phyloP scores from a whole-genome alignment of 75 land plant genomes.

The Chamaecyparis obtusa region DNA sequence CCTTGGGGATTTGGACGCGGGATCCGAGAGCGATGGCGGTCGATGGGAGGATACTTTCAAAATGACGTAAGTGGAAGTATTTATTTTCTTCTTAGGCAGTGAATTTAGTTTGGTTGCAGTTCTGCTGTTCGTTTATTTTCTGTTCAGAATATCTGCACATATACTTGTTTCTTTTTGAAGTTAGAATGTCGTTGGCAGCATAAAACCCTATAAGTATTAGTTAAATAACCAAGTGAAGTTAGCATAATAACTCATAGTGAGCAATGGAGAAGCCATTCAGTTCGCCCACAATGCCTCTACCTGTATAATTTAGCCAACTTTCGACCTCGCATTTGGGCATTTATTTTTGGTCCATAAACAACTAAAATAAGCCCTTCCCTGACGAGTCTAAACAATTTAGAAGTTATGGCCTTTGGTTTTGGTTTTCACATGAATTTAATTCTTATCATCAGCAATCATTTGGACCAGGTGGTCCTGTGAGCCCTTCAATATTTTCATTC shows the following conservation, averaged over 20 bases:
- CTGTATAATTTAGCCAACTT: not conserved
- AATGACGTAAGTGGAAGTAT: conserved; percentile 24
- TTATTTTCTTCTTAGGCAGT: not conserved
- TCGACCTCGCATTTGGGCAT: not conserved
- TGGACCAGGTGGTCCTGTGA: not conserved
- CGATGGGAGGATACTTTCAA: conserved; percentile 50
- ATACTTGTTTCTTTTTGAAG: not conserved
- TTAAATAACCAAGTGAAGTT: not conserved
- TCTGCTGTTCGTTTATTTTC: not conserved
- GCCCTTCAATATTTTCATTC: not conserved
- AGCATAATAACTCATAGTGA: not conserved
- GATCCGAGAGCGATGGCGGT: conserved; percentile 41
- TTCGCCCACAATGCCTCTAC: not conserved
- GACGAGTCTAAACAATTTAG: not conserved
- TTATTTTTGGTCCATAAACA: not conserved
- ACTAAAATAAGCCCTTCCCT: not conserved
- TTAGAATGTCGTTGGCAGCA: not conserved
- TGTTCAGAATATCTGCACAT: not conserved
- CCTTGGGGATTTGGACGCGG: conserved; percentile 36
- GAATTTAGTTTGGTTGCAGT: not conserved
- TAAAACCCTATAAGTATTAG: not conserved
- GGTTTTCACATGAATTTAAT: not conserved
- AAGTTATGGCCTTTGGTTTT: not conserved
- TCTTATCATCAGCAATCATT: not conserved
- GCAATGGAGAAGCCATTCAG: not conserved